Conservation (phyloP, 2,329 filamentous ascomycete species). For the Colletotrichum spaethianum region DNA sequence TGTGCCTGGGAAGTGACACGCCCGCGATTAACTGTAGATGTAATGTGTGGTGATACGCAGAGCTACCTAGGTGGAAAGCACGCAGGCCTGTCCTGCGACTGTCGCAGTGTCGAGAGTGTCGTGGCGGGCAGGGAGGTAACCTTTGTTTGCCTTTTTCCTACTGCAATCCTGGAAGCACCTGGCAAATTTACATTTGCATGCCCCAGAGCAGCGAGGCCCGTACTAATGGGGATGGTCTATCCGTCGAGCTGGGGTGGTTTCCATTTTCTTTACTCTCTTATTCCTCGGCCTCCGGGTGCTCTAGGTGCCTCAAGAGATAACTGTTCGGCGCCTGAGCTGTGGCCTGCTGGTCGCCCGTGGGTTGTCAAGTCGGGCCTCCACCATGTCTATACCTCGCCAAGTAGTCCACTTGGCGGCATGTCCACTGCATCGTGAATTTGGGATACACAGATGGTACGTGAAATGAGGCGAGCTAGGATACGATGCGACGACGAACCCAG, state of each 20-base stretch:
- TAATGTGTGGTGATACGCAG: too few species aligned
- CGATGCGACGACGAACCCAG: too few species aligned
- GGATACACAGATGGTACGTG: too few species aligned
- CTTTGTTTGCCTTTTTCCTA: background rate
- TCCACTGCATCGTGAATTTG: too few species aligned
- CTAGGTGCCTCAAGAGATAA: background rate
- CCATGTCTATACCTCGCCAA: background rate
- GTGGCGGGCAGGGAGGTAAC: background rate
- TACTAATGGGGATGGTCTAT: constrained; percentile 8
- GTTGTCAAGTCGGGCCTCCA: background rate
- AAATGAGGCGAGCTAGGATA: too few species aligned
- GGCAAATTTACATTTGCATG: background rate
- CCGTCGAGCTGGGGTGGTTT: background rate
- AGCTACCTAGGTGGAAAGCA: too few species aligned
- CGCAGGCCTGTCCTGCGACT: too few species aligned
- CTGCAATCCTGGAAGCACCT: background rate
- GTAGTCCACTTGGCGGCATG: background rate
- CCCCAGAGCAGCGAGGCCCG: background rate
- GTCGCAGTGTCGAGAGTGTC: background rate
- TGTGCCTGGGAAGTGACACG: too few species aligned
- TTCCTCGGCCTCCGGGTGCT: background rate
- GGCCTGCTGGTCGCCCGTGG: background rate
- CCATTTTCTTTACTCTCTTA: background rate
- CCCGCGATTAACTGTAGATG: too few species aligned
- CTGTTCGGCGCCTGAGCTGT: background rate